Base-by-base conservation (phyloP, 768 basidiomycete genomes). In the Candolleomyces aberdarensis region DNA sequence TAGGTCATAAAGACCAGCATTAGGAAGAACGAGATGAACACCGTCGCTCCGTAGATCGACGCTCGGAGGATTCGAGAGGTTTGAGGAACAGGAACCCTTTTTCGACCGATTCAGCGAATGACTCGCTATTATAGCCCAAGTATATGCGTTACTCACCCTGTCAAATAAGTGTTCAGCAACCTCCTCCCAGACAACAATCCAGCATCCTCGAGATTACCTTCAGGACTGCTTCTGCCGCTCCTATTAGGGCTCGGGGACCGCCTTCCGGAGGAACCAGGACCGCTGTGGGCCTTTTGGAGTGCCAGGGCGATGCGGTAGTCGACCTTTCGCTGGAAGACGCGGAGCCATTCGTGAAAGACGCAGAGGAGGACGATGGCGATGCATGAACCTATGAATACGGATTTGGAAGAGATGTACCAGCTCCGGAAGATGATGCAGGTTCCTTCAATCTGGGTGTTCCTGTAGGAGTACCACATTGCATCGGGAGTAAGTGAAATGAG, bases 1-100 rank as follows among this genome's bases (percentile, higher is more conserved):
- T 96, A 97, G 5, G 94, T 96, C 94, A 97, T 96, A 74, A 94
- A 95, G 44, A 96, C 87, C 60, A 97, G 78, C 94, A 97, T 97
- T 70, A 94, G 84, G 83, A 93, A 92, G 80, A 90, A 91, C 40
- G 91, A 91, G 61, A 94, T 72, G 72, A 88, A 88, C 20, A 94
- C 85, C 3, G 85, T 85, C 4, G 79, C 73, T n/a, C 88, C 92
- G 66, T 96, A 96, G 41, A 93, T 70, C 1, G 71, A 65, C 6
- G 92, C 89, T 26, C 92, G 81, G 48, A 87, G 66, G n/a, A 79
- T 62, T 22, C 88, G 85, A 44, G 79, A 74, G 8, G 75, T 57
- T 22, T 75, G 60, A 0, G 87, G 86, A 0, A 89, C 80, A 10
- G 76, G 76, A 9, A 75, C 76, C 19, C 87, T 88, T 36, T 36